Evolutionary conservation across 2,329 filamentous ascomycete genomes (phyloP), one percentile per base, ranked within the genome.

Genomic region (Macrophomina tecta): DNA sequence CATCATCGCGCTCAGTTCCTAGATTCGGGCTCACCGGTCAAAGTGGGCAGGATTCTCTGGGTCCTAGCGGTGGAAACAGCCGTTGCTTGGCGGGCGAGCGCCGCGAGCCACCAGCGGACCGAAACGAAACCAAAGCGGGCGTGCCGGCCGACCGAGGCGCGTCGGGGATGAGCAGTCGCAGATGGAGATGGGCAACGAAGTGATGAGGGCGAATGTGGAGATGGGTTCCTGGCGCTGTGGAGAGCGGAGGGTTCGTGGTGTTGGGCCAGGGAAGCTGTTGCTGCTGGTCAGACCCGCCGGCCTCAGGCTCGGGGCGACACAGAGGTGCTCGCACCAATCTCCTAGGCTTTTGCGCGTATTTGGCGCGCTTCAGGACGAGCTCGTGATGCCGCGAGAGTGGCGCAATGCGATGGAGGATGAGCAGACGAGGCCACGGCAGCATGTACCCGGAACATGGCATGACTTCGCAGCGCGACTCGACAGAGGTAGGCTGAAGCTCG

Each of bases 21-120:
- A 32, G 45, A 62, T 62, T 49, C 30, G 49, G 58, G 58, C 8
- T 62, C 58, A 62, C 58, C 58, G 58, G 58, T 62, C 58, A 38
- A 28, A 23, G 58, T 62, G 58, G 56, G 56, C 28, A 48, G 36
- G 34, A 6, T 28, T 14, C 28, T 30, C 28, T 5, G n/a, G 58
- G 42, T 23, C 42, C 42, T n/a, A 46, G 45, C 58, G 32, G 42
- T 62, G 58, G 58, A 62, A 62, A 62, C 42, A 62, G 30, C 42
- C 58, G 58, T 62, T 40, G 42, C 32, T 62, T 36, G 40, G 58
- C 58, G 38, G 56, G 42, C 23, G 36, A 23, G 12, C 36, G n/a
- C 34, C 56, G 56, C 42, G 30, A 48, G 56, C 36, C 40, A 34
- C 23, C 30, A 14, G 56, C 45, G 58, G 58, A 28, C 58, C 58